Evolutionary conservation across 2,329 filamentous ascomycete species (phyloP).

Genomic region (Volutella citrinella): DNA sequence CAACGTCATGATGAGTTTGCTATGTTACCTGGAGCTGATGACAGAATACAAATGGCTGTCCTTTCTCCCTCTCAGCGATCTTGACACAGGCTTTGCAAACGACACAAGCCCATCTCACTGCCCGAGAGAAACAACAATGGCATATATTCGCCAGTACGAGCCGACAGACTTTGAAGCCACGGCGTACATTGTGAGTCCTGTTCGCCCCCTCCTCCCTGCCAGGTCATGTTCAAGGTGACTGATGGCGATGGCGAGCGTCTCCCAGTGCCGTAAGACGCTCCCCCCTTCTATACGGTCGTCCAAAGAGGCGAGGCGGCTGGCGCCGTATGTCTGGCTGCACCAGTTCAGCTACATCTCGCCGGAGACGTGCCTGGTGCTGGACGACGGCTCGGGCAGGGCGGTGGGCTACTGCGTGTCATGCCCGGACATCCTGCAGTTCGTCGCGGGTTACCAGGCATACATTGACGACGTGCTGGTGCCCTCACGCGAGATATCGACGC

Average conservation of each 20-base stretch:
- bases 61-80: too few relatives aligned
- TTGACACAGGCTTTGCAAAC: too few relatives aligned
- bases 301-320: conserved; percentile 32
- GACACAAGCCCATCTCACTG: too few relatives aligned
- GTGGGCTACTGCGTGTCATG: conserved; percentile 51
- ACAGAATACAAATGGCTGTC: too few relatives aligned
- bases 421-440: conserved; percentile 40
- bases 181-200: conserved; percentile 37
- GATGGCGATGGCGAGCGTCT: neutral
- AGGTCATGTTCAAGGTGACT: too few relatives aligned
- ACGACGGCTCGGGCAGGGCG: conserved; percentile 41
- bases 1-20: too few relatives aligned
- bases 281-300: conserved; percentile 39
- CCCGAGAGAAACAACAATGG: too few relatives aligned
- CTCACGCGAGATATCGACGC: conserved; percentile 14
- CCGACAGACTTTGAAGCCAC: conserved; percentile 38
- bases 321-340: conserved; percentile 51
- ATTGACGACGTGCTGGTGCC: conserved; percentile 31
- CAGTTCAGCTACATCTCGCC: conserved; percentile 47
- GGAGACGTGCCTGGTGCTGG: conserved; percentile 44
- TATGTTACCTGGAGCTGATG: too few relatives aligned
- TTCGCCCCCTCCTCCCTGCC: neutral
- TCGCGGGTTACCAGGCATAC: conserved; percentile 37
- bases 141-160: conserved; percentile 42
- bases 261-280: conserved; percentile 47